These are phyloP conservation scores for Colletotrichum higginsianum DNA, from an alignment of 2,329 filamentous ascomycete species.

Conservation along the genomic window DNA sequence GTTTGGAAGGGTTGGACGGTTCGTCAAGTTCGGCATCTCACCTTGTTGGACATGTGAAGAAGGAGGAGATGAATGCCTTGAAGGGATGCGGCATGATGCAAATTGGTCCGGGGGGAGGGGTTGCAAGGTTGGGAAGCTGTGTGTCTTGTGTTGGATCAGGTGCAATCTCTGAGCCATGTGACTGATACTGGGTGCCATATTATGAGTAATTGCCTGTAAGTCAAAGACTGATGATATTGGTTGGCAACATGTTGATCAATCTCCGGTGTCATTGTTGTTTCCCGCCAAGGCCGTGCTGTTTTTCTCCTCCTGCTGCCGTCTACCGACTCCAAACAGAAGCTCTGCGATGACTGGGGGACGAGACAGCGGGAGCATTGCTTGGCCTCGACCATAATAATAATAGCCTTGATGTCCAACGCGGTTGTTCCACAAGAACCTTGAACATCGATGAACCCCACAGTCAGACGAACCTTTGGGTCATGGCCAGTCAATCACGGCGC, in stretches of 20 bases:
- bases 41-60: conserved; percentile 35
- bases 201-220: not conserved
- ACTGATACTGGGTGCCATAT: not conserved
- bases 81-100: conserved; percentile 25
- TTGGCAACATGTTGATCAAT: not conserved
- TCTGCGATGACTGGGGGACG: conserved; percentile 31
- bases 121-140: conserved; percentile 24
- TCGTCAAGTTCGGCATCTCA: conserved; percentile 5
- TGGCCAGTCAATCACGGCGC: not conserved
- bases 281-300: not conserved
- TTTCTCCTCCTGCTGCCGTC: not conserved
- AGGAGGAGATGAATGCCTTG: conserved; percentile 26
- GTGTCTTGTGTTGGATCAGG: conserved; percentile 1
- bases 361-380: conserved; percentile 20
- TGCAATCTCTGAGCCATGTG: conserved; percentile 16
- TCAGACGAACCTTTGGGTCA: conserved; percentile 7
- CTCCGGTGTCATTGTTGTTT: not conserved
- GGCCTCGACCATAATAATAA: conserved; percentile 3
- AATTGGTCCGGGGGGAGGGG: not conserved
- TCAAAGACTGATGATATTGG: not conserved
- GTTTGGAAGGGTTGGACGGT: not conserved
- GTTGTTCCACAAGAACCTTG: not conserved
- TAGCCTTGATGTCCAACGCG: not conserved
- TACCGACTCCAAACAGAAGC: conserved; percentile 4
- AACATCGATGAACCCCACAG: not conserved